Evolutionary conservation across 768 basidiomycete species (phyloP).

Genomic region (Boletus subparvulus): DNA sequence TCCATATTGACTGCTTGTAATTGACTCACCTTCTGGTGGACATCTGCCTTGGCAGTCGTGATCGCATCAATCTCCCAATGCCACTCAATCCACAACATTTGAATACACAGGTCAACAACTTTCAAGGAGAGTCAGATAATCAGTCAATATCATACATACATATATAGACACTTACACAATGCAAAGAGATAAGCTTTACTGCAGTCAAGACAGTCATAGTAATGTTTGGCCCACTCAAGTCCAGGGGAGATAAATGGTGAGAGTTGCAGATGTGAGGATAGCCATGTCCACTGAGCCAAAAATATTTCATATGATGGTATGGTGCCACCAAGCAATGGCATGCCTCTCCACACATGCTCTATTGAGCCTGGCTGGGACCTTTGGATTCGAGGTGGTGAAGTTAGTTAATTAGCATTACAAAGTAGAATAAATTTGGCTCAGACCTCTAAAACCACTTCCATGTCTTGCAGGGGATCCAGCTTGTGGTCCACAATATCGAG

Average conservation of each 20-base stretch:
- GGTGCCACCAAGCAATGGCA: background rate
- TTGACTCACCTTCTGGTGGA: background rate
- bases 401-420: no score
- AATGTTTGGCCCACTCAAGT: background rate
- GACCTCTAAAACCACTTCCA: slow-evolving; percentile 9
- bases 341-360: slow-evolving; percentile 1
- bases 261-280: background rate
- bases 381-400: no score
- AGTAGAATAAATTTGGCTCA: no score
- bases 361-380: background rate
- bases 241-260: background rate
- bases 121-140: no score
- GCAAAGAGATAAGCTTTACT: slow-evolving; percentile 1
- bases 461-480: slow-evolving; percentile 3
- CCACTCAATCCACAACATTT: background rate
- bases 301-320: background rate
- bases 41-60: background rate
- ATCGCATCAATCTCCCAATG: background rate
- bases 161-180: background rate
- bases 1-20: no score
- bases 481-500: background rate
- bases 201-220: background rate
- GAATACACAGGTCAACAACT: background rate
- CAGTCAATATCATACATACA: no score
- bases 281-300: background rate